These are phyloP conservation scores for Phytophthora aleatoria DNA, from an alignment of 352 stramenopile species.

Conservation along the genomic window DNA sequence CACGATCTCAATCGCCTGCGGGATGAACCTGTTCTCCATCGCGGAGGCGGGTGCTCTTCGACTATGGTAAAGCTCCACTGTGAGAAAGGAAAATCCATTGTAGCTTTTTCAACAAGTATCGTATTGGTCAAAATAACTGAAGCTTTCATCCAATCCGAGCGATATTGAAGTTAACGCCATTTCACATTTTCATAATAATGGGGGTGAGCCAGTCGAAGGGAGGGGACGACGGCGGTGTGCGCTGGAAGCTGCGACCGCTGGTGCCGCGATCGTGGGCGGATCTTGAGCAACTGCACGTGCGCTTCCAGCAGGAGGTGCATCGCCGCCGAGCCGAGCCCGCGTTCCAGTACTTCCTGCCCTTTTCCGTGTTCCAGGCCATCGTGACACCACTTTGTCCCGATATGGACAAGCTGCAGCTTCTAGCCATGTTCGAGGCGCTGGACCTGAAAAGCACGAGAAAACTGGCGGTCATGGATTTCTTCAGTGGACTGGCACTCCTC, in stretches of 20 bases:
- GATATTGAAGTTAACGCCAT: slow-evolving; percentile 22
- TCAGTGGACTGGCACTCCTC: slow-evolving; percentile 59
- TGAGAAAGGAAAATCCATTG: slow-evolving; percentile 22
- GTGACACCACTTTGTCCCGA: slow-evolving; percentile 37
- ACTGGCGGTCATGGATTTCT: slow-evolving; percentile 60
- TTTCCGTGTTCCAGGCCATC: slow-evolving; percentile 53
- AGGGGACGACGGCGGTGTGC: slow-evolving; percentile 27
- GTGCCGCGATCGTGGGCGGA: slow-evolving; percentile 58
- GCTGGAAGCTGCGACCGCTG: slow-evolving; percentile 42
- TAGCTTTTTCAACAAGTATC: neutral
- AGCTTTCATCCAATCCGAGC: neutral
- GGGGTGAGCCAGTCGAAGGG: slow-evolving; percentile 62
- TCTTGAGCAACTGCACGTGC: slow-evolving; percentile 58
- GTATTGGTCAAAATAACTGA: slow-evolving; percentile 14
- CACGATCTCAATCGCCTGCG: slow-evolving; percentile 91
- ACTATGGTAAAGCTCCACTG: neutral
- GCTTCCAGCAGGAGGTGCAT: slow-evolving; percentile 63
- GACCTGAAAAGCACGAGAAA: slow-evolving; percentile 34
- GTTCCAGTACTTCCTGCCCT: slow-evolving; percentile 61
- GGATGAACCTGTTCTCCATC: slow-evolving; percentile 93
- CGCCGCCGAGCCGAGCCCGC: slow-evolving; percentile 39
- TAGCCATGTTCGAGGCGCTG: slow-evolving; percentile 50
- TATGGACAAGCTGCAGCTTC: slow-evolving; percentile 45
- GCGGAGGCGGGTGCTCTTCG: neutral
- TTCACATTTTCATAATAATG: slow-evolving; percentile 33